Evolutionary conservation across 805 yeast genomes (phyloP), one percentile per base, ranked within the genome.

Genomic region (Torulaspora microellipsoides): DNA sequence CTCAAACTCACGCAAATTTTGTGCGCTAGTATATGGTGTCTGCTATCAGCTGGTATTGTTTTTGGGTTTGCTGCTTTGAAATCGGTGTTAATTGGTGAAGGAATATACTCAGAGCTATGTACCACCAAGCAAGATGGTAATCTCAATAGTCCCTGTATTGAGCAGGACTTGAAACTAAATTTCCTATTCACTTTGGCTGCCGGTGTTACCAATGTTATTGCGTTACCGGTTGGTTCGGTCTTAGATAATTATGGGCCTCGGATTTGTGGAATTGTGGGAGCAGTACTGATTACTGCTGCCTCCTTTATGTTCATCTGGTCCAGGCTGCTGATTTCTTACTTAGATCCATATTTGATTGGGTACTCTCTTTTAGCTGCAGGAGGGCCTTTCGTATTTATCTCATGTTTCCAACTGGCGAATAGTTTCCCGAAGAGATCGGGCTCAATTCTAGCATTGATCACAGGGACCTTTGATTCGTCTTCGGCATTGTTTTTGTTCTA

Each of bases 1-100:
- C 2, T 44, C n/a, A 47, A 42, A 27, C 35, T 8, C 44, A 32
- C 72, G 2, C 95, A 88, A 60, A 75, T 85, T 9, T 37, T 59
- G 1, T 85, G 95, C 65, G 90, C 96, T 25, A 76, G 87, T 13
- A 43, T 72, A 0, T 90, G 96, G 96, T 91, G 97, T 67, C 67
- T 90, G 11, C 70, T 87, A 31, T 88, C 96, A 0, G 96, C 96
- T 0, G 98, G 97, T 5, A 88, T 95, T 1, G 81, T 90, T 11
- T 90, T 90, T 71, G 98, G 98, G 3, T 90, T 90, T 69, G 96
- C 97, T 17, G 97, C 98, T 3, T 69, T 90, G 42, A 91, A 91
- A 59, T 95, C 95, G 5, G 78, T 90, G 9, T 67, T 91, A 34
- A 75, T 88, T 14, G 62, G 71, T 8, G 90, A 91, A 59, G 89